A percentile compares a stretch with the other conserved stretches of the same genome.
These are phyloP conservation scores for Coniochaeta sp. DNA, from an alignment of 2,329 filamentous ascomycete genomes.

Conservation along the genomic window DNA sequence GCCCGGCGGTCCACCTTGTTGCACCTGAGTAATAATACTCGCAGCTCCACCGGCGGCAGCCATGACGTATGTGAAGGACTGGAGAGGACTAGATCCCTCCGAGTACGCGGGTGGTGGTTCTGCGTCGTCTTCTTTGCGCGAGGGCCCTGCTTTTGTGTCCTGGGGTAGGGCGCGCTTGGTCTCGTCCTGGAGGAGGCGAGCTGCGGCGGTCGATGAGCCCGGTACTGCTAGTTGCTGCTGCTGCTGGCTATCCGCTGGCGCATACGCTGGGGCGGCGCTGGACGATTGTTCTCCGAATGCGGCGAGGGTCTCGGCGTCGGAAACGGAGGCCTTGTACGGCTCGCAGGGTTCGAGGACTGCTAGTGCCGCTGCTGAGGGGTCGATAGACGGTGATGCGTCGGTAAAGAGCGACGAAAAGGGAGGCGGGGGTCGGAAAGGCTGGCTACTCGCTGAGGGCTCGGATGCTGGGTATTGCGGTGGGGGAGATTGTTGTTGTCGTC, in stretches of 20 bases:
- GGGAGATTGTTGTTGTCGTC: constrained; percentile 33
- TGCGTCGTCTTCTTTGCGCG: constrained; percentile 70
- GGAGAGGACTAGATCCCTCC: constrained; percentile 87
- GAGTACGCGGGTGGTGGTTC: constrained; percentile 95
- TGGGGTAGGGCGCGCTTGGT: constrained; percentile 79
- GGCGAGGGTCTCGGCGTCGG: constrained; percentile 18
- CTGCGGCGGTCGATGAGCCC: constrained; percentile 14
- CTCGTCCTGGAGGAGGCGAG: constrained; percentile 45
- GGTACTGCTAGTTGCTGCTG: constrained; percentile 8
- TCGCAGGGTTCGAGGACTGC: constrained; percentile 26
- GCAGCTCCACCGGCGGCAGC: constrained; percentile 92
- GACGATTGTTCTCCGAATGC: constrained; percentile 18
- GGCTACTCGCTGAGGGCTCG: constrained; percentile 42
- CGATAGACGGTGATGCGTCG: constrained; percentile 18
- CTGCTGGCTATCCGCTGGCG: constrained; percentile 26
- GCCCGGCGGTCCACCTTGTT: constrained; percentile 75
- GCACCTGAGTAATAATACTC: constrained; percentile 99
- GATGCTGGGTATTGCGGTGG: constrained; percentile 54
- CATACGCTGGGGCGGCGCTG: constrained; percentile 48
- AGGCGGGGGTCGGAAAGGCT: constrained; percentile 38
- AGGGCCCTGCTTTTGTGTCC: constrained; percentile 66
- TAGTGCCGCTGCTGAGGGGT: constrained; percentile 17
- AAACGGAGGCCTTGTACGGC: constrained; percentile 28
- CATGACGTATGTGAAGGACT: constrained; percentile 95
- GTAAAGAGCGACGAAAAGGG: constrained; percentile 56